Conservation (phyloP, 1,284 basidiomycete genomes). For the Malassezia equina region DNA sequence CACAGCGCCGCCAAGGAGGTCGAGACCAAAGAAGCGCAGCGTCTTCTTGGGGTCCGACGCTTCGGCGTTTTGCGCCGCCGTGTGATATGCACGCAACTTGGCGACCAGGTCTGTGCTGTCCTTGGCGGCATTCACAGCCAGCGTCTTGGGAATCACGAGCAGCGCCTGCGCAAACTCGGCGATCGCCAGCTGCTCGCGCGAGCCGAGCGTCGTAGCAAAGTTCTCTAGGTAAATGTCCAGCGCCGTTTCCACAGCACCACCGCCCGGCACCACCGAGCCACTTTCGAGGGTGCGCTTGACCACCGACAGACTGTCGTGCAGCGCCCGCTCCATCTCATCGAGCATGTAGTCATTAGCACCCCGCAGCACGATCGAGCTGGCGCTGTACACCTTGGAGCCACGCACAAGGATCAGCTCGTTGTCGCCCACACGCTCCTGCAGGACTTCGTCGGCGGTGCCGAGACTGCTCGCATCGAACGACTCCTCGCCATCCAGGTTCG, state of each 20-base stretch:
- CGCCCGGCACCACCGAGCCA: conserved; percentile 88
- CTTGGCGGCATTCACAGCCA: conserved; percentile 95
- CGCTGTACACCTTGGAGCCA: conserved; percentile 91
- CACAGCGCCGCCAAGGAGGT: conserved; percentile 85
- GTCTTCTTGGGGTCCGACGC: conserved; percentile 85
- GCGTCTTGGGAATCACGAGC: conserved; percentile 83
- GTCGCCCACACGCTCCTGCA: conserved; percentile 94
- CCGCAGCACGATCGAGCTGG: conserved; percentile 80
- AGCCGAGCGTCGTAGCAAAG: conserved; percentile 89
- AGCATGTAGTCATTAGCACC: conserved; percentile 99
- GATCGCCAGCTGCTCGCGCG: conserved; percentile 93
- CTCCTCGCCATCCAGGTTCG: conserved; percentile 95
- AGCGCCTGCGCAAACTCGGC: conserved; percentile 92
- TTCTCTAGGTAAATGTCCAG: conserved; percentile 97
- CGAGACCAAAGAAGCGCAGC: conserved; percentile 87
- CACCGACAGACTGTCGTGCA: conserved; percentile 88
- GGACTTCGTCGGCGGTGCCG: conserved; percentile 85
- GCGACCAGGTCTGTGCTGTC: conserved; percentile 96
- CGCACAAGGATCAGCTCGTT: conserved; percentile 96
- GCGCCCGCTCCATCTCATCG: conserved; percentile 95
- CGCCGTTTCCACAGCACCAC: conserved; percentile 93
- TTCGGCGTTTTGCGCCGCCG: conserved; percentile 79
- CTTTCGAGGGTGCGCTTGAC: conserved; percentile 97
- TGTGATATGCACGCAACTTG: conserved; percentile 88
- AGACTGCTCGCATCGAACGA: conserved; percentile 85